Conservation (phyloP, 805 yeast species). For the Candida endomychidarum region DNA sequence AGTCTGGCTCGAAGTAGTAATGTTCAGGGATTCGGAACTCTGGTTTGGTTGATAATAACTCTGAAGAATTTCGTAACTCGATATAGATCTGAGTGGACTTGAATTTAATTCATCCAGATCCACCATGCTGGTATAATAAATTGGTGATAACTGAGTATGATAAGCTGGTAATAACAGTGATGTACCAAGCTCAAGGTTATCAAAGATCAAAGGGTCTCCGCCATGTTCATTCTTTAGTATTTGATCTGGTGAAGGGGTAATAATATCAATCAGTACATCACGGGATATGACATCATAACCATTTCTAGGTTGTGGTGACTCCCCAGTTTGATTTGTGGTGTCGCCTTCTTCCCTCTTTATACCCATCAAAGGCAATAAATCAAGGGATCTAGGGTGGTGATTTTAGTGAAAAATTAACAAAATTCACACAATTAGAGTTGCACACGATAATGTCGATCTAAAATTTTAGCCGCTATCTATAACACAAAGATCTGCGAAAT, state of each 20-base stretch:
- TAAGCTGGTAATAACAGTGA: background rate
- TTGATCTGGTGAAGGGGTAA: no score
- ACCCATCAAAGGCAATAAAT: no score
- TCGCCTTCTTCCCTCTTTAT: no score
- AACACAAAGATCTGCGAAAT: slow-evolving; percentile 3
- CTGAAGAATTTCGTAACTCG: background rate
- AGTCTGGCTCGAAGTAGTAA: background rate
- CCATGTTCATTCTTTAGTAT: background rate
- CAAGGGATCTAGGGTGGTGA: no score
- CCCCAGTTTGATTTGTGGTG: background rate
- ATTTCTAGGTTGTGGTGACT: no score
- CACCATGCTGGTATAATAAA: background rate
- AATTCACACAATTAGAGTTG: background rate
- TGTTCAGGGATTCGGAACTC: background rate
- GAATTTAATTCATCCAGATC: background rate
- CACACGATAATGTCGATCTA: no score
- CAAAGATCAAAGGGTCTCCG: background rate
- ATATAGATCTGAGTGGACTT: background rate
- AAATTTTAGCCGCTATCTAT: no score
- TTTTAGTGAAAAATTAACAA: background rate
- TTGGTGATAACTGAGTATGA: background rate
- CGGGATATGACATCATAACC: no score
- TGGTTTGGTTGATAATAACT: background rate
- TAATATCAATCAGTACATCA: no score
- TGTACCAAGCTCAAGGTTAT: background rate